phyloP scores from a whole-genome alignment of 352 stramenopile species.

The Albugo candida region DNA sequence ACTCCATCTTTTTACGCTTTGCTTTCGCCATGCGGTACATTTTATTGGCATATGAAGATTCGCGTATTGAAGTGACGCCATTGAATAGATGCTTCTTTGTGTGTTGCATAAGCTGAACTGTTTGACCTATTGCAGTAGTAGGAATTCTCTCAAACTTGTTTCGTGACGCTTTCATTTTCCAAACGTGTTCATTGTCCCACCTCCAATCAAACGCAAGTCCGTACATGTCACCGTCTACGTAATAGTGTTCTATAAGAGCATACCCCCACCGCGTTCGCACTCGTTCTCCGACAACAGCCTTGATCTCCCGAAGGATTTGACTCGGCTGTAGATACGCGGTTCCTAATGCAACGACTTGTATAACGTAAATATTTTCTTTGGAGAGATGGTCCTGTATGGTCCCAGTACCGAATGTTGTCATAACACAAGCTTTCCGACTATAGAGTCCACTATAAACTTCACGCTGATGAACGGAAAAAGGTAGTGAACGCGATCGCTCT shows the following conservation, averaged over 20 bases:
- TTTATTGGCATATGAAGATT: not conserved
- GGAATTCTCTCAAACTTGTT: slow-evolving; percentile 78
- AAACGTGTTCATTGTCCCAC: slow-evolving; percentile 76
- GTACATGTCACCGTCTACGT: slow-evolving; percentile 78
- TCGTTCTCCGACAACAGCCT: slow-evolving; percentile 59
- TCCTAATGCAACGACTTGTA: slow-evolving; percentile 51
- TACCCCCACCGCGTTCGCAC: slow-evolving; percentile 73
- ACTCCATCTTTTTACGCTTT: no score
- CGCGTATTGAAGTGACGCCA: slow-evolving; percentile 49
- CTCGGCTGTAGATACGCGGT: slow-evolving; percentile 50
- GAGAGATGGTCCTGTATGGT: slow-evolving; percentile 44
- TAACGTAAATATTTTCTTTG: slow-evolving; percentile 54
- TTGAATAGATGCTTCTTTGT: slow-evolving; percentile 67
- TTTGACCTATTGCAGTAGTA: slow-evolving; percentile 8
- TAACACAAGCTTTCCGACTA: slow-evolving; percentile 17
- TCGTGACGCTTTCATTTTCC: slow-evolving; percentile 77
- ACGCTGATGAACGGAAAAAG: no score
- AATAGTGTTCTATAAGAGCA: slow-evolving; percentile 69
- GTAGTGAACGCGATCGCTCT: no score
- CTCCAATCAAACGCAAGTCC: slow-evolving; percentile 74
- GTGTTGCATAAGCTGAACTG: slow-evolving; percentile 40
- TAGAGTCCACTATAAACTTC: no score
- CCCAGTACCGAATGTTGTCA: slow-evolving; percentile 57
- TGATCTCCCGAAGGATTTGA: slow-evolving; percentile 57
- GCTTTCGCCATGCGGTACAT: no score